Conservation (phyloP, 2,329 filamentous ascomycete species). For the Alternaria viburni region DNA sequence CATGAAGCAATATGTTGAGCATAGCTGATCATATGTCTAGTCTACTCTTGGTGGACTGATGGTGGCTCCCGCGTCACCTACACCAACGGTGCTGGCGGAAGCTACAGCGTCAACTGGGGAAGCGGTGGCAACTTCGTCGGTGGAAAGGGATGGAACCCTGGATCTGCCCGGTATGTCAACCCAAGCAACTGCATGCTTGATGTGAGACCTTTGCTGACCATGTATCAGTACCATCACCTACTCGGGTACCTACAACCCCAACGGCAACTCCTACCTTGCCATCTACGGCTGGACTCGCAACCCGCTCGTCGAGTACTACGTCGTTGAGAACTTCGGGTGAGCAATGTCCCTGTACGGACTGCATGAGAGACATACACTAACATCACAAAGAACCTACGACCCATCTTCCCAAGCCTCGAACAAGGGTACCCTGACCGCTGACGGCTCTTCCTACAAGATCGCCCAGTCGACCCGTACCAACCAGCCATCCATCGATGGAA, state of each 20-base stretch:
- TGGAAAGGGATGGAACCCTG: conserved; percentile 66
- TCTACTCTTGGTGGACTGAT: conserved; percentile 67
- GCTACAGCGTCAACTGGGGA: conserved; percentile 59
- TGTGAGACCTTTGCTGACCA: not conserved
- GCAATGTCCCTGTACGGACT: not conserved
- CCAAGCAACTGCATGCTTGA: conserved; percentile 4
- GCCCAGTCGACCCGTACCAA: conserved; percentile 44
- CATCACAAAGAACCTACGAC: conserved; percentile 49
- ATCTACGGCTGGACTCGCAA: conserved; percentile 64
- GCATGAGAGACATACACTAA: not conserved
- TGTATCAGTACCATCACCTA: conserved; percentile 40
- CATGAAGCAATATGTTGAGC: not conserved
- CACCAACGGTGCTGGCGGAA: conserved; percentile 60
- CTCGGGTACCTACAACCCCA: conserved; percentile 43
- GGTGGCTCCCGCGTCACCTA: conserved; percentile 59
- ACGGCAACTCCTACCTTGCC: conserved; percentile 56
- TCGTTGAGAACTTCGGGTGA: conserved; percentile 58
- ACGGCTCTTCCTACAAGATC: conserved; percentile 44
- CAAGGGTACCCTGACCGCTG: conserved; percentile 41
- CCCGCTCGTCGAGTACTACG: conserved; percentile 62
- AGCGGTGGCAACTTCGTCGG: conserved; percentile 62
- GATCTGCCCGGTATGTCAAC: conserved; percentile 54
- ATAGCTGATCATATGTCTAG: not conserved
- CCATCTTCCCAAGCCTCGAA: conserved; percentile 53
- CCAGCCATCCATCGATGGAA: conserved; percentile 58